Base-by-base conservation (phyloP, 768 basidiomycete genomes). In the Kwoniella mangroviensis region DNA sequence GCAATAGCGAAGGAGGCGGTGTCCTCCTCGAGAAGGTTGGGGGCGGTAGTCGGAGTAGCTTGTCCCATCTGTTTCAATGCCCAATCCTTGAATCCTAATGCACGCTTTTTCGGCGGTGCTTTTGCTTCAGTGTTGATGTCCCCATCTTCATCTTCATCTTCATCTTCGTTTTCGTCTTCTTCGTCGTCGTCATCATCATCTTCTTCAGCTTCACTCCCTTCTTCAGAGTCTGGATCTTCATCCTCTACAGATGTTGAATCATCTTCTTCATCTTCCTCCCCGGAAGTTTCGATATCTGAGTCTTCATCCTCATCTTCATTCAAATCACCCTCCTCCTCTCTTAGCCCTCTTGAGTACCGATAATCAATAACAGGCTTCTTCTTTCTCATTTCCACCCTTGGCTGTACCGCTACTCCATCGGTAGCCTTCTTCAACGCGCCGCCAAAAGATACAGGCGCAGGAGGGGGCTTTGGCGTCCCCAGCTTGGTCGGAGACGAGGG, bases 61-160 rank as follows among this genome's bases (percentile, higher is more conserved):
- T 89, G 62, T 92, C 86, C 79, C 71, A 80, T 79, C 41, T 97
- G 94, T 65, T 90, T 88, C 70, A 89, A 79, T 0, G 94, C 95
- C 95, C 95, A 97, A 51, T 89, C 86, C 81, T 97, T 97, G 87
- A 97, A 98, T 7, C 88, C 87, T 13, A 73, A 59, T 3, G 84
- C 75, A 1, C 77, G 71, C 58, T 80, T 75, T 60, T 73, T 81
- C 62, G 73, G 77, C 24, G 74, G 70, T 13, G 65, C 68, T 26
- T 51, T 24, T 6, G 65, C 49, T 17, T 71, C 26, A 26, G 79
- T 75, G 4, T 80, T 72, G 21, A 79, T 79, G 5, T 69, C 68
- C 1, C 76, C 73, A 2, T 71, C 72, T 24, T 72, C 63, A 1
- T 77, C 67, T 11, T 72, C 70, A 4, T 63, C 73, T 15, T 72